Conservation (phyloP, 108 stramenopile species). For the Cyclotella choctawhatcheeana region DNA sequence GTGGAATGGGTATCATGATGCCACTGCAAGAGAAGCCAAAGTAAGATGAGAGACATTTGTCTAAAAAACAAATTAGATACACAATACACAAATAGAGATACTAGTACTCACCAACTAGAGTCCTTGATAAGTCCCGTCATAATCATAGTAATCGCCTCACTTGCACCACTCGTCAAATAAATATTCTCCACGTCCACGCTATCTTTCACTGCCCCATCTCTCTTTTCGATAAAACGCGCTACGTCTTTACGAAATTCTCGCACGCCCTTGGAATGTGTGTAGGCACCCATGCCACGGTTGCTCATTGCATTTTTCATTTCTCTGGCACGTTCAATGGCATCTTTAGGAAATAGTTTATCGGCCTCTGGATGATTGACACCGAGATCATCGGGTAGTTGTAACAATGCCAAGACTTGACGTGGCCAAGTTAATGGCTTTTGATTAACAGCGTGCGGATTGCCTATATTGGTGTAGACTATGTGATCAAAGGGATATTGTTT, state of each 20-base stretch:
- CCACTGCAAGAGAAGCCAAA: too few relatives aligned
- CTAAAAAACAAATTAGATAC: too few relatives aligned
- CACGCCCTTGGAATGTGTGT: slow-evolving; percentile 86
- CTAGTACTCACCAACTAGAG: slow-evolving; percentile 50
- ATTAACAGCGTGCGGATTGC: slow-evolving; percentile 94
- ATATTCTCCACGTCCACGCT: slow-evolving; percentile 85
- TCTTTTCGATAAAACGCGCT: slow-evolving; percentile 78
- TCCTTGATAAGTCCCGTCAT: slow-evolving; percentile 76
- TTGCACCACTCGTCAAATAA: slow-evolving; percentile 95
- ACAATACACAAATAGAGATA: too few relatives aligned
- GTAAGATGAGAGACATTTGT: too few relatives aligned
- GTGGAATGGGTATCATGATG: slow-evolving; percentile 96
- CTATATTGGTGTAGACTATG: slow-evolving; percentile 96
- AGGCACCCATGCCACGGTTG: slow-evolving; percentile 78
- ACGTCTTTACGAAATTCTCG: slow-evolving; percentile 76
- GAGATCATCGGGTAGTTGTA: slow-evolving; percentile 67
- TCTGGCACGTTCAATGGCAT: slow-evolving; percentile 70
- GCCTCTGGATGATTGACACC: slow-evolving; percentile 78
- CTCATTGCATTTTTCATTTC: slow-evolving; percentile 65
- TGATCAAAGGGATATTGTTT: slow-evolving; percentile 77
- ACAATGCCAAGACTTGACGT: slow-evolving; percentile 88
- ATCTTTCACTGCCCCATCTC: slow-evolving; percentile 69
- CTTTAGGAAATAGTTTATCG: slow-evolving; percentile 62
- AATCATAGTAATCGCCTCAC: slow-evolving; percentile 81
- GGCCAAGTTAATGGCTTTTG: slow-evolving; percentile 91